Conservation (phyloP, 2,329 filamentous ascomycete species). For the Hypoxylon sp. region DNA sequence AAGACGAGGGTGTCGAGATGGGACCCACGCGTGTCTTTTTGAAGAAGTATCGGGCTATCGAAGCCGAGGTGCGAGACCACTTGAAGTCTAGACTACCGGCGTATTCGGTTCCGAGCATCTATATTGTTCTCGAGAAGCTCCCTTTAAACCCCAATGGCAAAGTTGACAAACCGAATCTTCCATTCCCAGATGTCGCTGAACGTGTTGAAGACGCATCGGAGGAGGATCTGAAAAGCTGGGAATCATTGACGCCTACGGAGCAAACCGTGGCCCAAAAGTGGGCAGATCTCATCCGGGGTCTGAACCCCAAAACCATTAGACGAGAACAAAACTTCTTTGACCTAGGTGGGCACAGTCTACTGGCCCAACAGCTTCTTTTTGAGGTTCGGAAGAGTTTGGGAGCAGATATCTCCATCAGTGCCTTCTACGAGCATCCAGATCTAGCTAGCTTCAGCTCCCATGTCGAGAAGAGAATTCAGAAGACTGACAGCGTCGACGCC, state of each 20-base stretch:
- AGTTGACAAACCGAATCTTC: slow-evolving; percentile 83
- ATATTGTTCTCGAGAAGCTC: slow-evolving; percentile 79
- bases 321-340: slow-evolving; percentile 80
- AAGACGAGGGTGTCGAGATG: slow-evolving; percentile 67
- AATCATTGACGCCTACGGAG: slow-evolving; percentile 70
- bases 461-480: slow-evolving; percentile 62
- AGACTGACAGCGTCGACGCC: slow-evolving; percentile 8
- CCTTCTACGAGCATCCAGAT: slow-evolving; percentile 76
- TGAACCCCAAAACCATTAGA: slow-evolving; percentile 76
- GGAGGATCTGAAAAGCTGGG: slow-evolving; percentile 60
- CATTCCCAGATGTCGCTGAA: slow-evolving; percentile 83
- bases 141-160: slow-evolving; percentile 91
- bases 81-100: slow-evolving; percentile 79
- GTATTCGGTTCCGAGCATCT: slow-evolving; percentile 82
- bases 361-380: slow-evolving; percentile 86
- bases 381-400: slow-evolving; percentile 65
- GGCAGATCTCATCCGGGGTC: slow-evolving; percentile 76
- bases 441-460: slow-evolving; percentile 65
- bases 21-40: slow-evolving; percentile 60
- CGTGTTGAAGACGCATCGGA: slow-evolving; percentile 65
- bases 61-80: slow-evolving; percentile 71
- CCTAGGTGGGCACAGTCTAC: slow-evolving; percentile 83
- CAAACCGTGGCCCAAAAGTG: slow-evolving; percentile 79
- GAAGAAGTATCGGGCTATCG: slow-evolving; percentile 63
- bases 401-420: slow-evolving; percentile 75